These are phyloP conservation scores for Syzygium oleosum DNA, from an alignment of 345 rosid species.

Conservation along the genomic window DNA sequence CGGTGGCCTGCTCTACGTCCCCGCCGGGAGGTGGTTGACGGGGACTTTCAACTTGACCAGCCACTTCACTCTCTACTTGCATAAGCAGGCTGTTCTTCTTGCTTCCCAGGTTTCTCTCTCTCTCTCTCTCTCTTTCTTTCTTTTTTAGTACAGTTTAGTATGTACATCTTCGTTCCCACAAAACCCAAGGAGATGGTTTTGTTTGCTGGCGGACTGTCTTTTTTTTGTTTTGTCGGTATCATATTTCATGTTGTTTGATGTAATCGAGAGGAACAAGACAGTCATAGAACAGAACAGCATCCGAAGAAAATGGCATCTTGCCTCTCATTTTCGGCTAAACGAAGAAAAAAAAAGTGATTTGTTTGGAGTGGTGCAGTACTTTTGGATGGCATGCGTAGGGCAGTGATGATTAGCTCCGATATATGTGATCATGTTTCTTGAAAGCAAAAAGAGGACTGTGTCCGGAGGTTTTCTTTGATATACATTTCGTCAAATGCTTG, in stretches of 20 bases:
- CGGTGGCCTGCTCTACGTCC: conserved; percentile 32
- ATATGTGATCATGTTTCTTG: background rate
- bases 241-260: background rate
- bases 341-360: background rate
- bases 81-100: conserved; percentile 30
- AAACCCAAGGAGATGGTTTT: background rate
- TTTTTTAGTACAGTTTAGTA: background rate
- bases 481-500: background rate
- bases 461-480: background rate
- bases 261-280: background rate
- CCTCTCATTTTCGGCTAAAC: background rate
- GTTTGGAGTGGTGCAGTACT: background rate
- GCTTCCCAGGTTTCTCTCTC: conserved; percentile 24
- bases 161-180: background rate
- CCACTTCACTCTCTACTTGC: conserved; percentile 37
- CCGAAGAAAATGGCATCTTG: background rate
- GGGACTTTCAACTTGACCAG: conserved; percentile 37
- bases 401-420: background rate
- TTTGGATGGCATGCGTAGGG: background rate
- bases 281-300: background rate
- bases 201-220: background rate
- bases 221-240: background rate
- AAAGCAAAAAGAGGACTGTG: background rate
- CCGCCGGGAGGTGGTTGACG: conserved; percentile 40
- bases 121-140: background rate